phyloP scores from a whole-genome alignment of 805 yeast species.

The Groenewaldozyma salmanticensis region DNA sequence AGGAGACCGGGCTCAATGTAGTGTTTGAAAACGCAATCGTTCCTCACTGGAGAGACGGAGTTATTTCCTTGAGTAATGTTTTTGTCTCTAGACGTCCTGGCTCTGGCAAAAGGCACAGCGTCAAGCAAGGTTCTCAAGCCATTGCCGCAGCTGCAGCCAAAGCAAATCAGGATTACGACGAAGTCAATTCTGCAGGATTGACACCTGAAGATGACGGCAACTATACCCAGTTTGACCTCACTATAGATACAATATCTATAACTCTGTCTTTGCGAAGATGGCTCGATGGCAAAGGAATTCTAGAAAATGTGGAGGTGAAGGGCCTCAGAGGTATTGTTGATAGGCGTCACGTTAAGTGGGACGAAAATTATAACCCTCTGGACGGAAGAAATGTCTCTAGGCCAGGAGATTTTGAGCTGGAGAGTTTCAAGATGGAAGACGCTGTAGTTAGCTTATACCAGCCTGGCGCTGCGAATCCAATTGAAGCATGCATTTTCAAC shows the following conservation, averaged over 20 bases:
- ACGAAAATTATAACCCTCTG: conserved; percentile 71
- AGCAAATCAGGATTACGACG: neutral
- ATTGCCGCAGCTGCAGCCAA: conserved; percentile 54
- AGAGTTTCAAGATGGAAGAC: conserved; percentile 73
- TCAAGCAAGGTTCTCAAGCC: conserved; percentile 63
- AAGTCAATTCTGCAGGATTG: neutral
- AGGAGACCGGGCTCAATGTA: conserved; percentile 72
- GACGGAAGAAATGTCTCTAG: conserved; percentile 61
- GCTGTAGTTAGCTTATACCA: conserved; percentile 72
- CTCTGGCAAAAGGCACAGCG: conserved; percentile 23
- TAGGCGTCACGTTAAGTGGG: conserved; percentile 79
- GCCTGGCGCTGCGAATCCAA: conserved; percentile 68
- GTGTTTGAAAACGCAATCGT: conserved; percentile 90
- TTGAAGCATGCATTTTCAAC: conserved; percentile 78
- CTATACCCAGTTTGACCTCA: conserved; percentile 89
- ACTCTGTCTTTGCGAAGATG: conserved; percentile 77
- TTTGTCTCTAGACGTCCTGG: conserved; percentile 80
- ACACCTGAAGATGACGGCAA: conserved; percentile 63
- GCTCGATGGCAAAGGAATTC: conserved; percentile 81
- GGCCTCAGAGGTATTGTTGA: conserved; percentile 93
- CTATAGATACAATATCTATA: conserved; percentile 75
- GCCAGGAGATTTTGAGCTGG: conserved; percentile 92
- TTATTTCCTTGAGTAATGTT: conserved; percentile 73
- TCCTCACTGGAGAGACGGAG: conserved; percentile 88
- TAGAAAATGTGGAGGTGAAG: conserved; percentile 66